Base-by-base conservation (phyloP, 495 filamentous ascomycete genomes). In the Aspergillus egyptiacus region DNA sequence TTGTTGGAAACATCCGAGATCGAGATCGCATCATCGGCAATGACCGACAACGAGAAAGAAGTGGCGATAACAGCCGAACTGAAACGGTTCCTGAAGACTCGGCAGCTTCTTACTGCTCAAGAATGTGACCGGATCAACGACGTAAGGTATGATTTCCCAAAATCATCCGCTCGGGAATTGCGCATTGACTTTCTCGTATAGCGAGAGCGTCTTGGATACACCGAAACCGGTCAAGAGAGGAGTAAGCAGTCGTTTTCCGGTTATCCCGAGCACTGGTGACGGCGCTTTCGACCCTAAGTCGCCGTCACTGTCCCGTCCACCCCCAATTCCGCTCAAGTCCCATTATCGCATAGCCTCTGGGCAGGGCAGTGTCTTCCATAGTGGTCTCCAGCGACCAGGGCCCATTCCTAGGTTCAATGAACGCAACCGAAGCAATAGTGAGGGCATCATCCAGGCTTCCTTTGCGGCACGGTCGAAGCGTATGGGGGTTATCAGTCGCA, bases 401-500 rank as follows among this genome's bases (percentile, higher is more conserved):
- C 86, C 87, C 27, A 68, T 89, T 27, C 15, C 59, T 22, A 58
- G 62, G 18, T 75, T 77, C 8, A 91, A 84, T 59, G 91, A 97
- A 58, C 80, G 90, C 19, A 81, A 87, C 35, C 81, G 91, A 35
- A 95, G 89, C 55, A 93, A 95, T 54, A 95, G 89, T 49, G 91
- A 97, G 62, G 89, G 86, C 18, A 74, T 88, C 13, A 75, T 87
- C 27, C 77, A 82, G 33, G 76, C 75, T 17, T 77, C 80, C 10
- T 61, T 68, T 41, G 64, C 72, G 8, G 70, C 74, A 69, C 85
- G 69, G 50, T 75, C 61, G 46, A 82, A 84, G 56, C 80, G 91
- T 5, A 95, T 95, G 87, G 91, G 90, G 5, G 83, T 94, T 22
- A 81, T 96, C 23, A 50, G 37, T 31, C 83, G 78, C 54, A 87